Base-by-base conservation (phyloP, 1,139 yeast species). In the Scheffersomyces stambukii region DNA sequence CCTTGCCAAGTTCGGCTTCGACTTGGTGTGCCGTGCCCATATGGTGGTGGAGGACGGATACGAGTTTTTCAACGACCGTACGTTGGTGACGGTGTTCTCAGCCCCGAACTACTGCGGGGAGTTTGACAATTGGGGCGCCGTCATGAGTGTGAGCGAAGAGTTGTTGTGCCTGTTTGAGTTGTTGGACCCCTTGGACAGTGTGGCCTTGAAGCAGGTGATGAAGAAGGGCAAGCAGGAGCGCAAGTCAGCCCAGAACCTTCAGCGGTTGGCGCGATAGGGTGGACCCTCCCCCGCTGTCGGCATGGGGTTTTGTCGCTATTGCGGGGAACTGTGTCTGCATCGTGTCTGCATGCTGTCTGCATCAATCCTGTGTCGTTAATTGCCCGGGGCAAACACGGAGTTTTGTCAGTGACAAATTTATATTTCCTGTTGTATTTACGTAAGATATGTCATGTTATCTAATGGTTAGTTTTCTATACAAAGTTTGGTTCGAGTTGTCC, bases 41-140 rank as follows among this genome's bases (percentile, higher is more conserved):
- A 89, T 91, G 97, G 97, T 91, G 41, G 97, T 91, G 15, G 97
- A 91, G 52, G 98, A 91, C 54, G 98, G 98, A 2, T 91, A 91
- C 55, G 97, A 91, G 60, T 91, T 91, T 54, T 91, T 91, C 62
- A 89, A 89, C 53, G 96, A 89, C 54, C 71, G 95, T 31, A 83
- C 95, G 16, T 66, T 91, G 39, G 97, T 91, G 4, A 91, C 98
- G 0, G 96, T 91, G 9, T 91, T 91, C 54, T 77, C 88, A 32
- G 98, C 98, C 1, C 97, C 98, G 2, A 91, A 91, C 57, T 91
- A 91, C 53, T 91, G 98, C 60, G 97, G 98, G 21, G 98, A 91
- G 56, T 91, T 91, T 49, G 97, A 91, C 54, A 91, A 91, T 52
- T 91, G 96, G 96, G 98, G 97, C 13, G 97, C 97, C 1, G 96